A percentile compares a stretch with the other conserved stretches of the same genome.
Conservation (phyloP, 1,284 basidiomycete genomes). For the Ceratobasidium sp. region DNA sequence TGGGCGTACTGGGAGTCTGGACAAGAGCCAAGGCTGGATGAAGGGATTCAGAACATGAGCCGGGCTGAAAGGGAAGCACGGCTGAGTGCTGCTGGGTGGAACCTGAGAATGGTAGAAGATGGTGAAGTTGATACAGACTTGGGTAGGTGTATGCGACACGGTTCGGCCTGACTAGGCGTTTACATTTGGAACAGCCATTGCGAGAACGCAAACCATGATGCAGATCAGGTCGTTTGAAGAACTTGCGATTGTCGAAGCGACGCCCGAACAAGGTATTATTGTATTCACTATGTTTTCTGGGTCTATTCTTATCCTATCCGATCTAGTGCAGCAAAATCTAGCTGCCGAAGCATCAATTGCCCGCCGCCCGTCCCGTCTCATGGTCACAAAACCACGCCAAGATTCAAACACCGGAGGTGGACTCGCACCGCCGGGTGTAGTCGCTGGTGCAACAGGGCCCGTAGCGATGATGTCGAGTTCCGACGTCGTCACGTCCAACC, state of each 20-base stretch:
- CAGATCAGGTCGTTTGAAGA: conserved; percentile 90
- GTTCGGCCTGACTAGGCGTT: neutral
- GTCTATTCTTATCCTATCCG: neutral
- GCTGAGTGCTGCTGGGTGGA: conserved; percentile 89
- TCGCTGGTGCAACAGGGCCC: conserved; percentile 53
- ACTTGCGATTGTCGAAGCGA: conserved; percentile 85
- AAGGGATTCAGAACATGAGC: conserved; percentile 65
- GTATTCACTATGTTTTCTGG: neutral
- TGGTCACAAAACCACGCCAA: conserved; percentile 64
- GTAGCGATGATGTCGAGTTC: conserved; percentile 57
- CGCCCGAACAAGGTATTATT: conserved; percentile 77
- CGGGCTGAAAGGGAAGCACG: conserved; percentile 58
- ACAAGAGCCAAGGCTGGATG: conserved; percentile 82
- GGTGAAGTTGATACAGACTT: conserved; percentile 99
- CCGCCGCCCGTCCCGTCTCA: conserved; percentile 78
- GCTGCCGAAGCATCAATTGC: conserved; percentile 81
- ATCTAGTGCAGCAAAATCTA: conserved; percentile 86
- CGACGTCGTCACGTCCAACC: conserved; percentile 61
- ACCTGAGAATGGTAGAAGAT: conserved; percentile 95
- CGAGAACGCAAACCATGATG: conserved; percentile 84
- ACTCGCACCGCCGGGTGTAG: conserved; percentile 55
- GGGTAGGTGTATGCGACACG: conserved; percentile 62
- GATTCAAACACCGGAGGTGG: conserved; percentile 52
- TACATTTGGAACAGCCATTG: conserved; percentile 76
- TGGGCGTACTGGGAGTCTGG: conserved; percentile 93